Evolutionary conservation across 2,329 filamentous ascomycete genomes (phyloP).

Genomic region (Clarireedia paspali): DNA sequence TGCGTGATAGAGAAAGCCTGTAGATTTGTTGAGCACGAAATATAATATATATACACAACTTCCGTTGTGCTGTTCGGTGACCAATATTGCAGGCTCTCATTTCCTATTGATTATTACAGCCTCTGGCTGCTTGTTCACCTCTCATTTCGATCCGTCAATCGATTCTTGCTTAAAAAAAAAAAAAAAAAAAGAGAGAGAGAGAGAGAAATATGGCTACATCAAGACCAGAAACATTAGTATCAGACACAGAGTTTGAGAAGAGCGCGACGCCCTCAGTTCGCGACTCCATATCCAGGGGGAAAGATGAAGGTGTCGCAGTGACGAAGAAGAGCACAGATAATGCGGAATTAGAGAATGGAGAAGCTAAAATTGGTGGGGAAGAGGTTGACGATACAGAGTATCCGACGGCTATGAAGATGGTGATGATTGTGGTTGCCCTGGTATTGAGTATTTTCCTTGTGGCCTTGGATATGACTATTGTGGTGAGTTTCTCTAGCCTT

Average conservation of each 20-base stretch:
- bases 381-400: slow-evolving; percentile 21
- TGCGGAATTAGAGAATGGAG: slow-evolving; percentile 5
- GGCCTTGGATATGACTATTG: slow-evolving; percentile 40
- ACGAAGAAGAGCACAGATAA: slow-evolving; percentile 16
- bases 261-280: slow-evolving; percentile 14
- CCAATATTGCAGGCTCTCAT: too few relatives aligned
- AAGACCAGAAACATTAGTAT: background rate
- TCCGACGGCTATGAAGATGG: slow-evolving; percentile 22
- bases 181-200: background rate
- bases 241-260: slow-evolving; percentile 13
- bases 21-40: too few relatives aligned
- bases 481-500: slow-evolving; percentile 20
- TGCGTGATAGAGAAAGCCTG: too few relatives aligned
- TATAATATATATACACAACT: too few relatives aligned
- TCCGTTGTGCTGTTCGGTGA: too few relatives aligned
- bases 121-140: too few relatives aligned
- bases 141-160: too few relatives aligned
- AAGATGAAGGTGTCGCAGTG: background rate
- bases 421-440: slow-evolving; percentile 40
- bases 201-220: background rate
- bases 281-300: slow-evolving; percentile 14
- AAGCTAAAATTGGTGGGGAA: background rate
- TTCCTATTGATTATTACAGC: too few relatives aligned
- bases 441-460: slow-evolving; percentile 41
- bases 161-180: too few relatives aligned